Percentiles rank a stretch among this genome's conserved stretches.
Evolutionary conservation across 176 grass and related monocot species (phyloP).

Genomic region (Avena sativa): DNA sequence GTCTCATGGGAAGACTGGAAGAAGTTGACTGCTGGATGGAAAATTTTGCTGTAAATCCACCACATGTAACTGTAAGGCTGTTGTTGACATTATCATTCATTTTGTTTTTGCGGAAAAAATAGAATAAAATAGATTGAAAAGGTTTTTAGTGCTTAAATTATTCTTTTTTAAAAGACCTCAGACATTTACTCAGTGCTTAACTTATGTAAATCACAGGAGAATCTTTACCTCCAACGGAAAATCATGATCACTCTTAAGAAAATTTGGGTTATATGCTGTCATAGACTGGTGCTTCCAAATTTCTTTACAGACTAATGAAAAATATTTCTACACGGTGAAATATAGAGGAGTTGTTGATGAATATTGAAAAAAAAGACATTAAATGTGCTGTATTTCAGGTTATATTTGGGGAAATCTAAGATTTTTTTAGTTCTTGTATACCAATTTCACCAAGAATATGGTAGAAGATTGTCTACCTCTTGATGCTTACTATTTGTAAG

Average conservation of each 20-base stretch:
- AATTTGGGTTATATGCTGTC: slow-evolving; percentile 3
- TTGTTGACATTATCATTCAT: slow-evolving; percentile 43
- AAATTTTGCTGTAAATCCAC: slow-evolving; percentile 51
- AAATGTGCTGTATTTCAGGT: neutral
- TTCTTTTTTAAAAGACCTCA: slow-evolving; percentile 18
- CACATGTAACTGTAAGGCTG: slow-evolving; percentile 54
- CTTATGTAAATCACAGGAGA: slow-evolving; percentile 31
- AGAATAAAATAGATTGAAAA: slow-evolving; percentile 33
- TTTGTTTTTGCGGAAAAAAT: slow-evolving; percentile 16
- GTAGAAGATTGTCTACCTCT: slow-evolving; percentile 20
- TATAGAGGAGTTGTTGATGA: neutral
- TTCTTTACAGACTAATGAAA: slow-evolving; percentile 8
- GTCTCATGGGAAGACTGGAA: slow-evolving; percentile 51
- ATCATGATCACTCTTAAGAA: slow-evolving; percentile 29
- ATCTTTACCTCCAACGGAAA: slow-evolving; percentile 3
- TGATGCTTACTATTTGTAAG: neutral
- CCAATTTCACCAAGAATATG: neutral
- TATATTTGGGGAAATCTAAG: slow-evolving; percentile 17
- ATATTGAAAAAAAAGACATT: neutral
- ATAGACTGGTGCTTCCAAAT: slow-evolving; percentile 1
- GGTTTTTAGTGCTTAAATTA: slow-evolving; percentile 38
- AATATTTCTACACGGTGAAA: neutral
- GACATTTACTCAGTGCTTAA: slow-evolving; percentile 23
- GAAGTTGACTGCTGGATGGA: slow-evolving; percentile 37
- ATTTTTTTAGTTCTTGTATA: neutral